Evolutionary conservation across 2,329 filamentous ascomycete species (phyloP).

Genomic region (Simplicillium sp.): DNA sequence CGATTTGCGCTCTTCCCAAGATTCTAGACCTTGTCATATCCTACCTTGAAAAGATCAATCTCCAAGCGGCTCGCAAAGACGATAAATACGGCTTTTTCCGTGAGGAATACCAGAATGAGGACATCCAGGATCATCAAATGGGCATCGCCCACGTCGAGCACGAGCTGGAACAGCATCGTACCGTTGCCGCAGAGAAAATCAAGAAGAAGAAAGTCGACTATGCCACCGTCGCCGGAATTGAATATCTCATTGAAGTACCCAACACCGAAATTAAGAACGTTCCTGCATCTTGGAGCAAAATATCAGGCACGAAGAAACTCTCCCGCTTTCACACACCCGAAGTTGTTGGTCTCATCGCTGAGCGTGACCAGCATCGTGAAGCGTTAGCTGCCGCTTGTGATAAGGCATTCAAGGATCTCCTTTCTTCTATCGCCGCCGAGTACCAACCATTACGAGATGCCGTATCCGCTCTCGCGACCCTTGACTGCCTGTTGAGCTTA

Average conservation of each 20-base stretch:
- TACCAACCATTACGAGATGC: constrained; percentile 88
- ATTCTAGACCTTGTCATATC: constrained; percentile 64
- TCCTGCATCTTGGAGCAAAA: constrained; percentile 89
- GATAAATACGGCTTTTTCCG: constrained; percentile 95
- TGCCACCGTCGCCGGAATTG: constrained; percentile 78
- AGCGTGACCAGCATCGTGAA: constrained; percentile 92
- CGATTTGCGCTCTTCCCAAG: constrained; percentile 64
- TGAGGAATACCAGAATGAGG: constrained; percentile 78
- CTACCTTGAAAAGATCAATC: constrained; percentile 78
- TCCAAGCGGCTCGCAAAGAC: constrained; percentile 70
- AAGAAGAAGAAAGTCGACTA: constrained; percentile 66
- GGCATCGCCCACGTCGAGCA: constrained; percentile 89
- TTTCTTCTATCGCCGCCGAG: constrained; percentile 65
- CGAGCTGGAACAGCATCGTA: constrained; percentile 70
- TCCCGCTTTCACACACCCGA: constrained; percentile 93
- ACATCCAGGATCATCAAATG: constrained; percentile 79
- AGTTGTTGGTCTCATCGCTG: constrained; percentile 70
- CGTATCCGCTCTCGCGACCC: constrained; percentile 72
- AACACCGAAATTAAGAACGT: constrained; percentile 77
- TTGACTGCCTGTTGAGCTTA: constrained; percentile 85
- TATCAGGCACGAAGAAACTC: constrained; percentile 86
- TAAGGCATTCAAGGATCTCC: constrained; percentile 62
- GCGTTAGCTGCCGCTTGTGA: constrained; percentile 88
- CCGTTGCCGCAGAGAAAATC: constrained; percentile 61
- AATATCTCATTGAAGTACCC: constrained; percentile 87